Conservation (phyloP, 208 protist genomes). For the Leishmania aethiopica region DNA sequence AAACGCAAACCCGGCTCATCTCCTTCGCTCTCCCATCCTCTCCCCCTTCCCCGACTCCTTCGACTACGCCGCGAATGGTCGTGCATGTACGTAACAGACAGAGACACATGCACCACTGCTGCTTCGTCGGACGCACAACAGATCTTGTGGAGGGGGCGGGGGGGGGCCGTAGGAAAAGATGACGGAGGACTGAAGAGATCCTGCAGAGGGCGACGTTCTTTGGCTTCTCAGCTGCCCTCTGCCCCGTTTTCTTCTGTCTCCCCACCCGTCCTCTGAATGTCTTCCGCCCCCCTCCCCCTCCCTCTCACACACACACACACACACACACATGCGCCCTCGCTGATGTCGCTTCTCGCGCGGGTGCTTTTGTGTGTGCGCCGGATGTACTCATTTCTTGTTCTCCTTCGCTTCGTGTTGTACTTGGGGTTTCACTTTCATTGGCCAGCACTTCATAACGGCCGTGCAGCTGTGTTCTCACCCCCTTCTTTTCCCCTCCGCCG, state of each 20-base stretch:
- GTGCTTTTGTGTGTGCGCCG: background rate
- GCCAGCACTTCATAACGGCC: background rate
- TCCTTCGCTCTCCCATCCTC: background rate
- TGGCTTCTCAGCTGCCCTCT: background rate
- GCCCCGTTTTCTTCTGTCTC: background rate
- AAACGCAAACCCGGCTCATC: background rate
- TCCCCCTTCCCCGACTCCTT: background rate
- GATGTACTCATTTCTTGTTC: background rate
- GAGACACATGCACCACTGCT: background rate
- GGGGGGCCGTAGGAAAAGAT: background rate
- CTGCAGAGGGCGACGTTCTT: background rate
- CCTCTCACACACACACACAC: background rate
- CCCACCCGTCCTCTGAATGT: background rate
- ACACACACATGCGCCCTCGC: no score
- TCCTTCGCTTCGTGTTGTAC: no score
- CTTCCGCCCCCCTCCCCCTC: background rate
- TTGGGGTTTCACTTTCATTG: background rate
- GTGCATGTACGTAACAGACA: constrained; percentile 1
- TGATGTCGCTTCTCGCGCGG: background rate
- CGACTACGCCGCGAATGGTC: background rate
- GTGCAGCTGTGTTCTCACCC: background rate
- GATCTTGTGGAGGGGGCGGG: background rate
- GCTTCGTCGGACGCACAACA: background rate
- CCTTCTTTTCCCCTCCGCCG: background rate
- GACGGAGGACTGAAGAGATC: background rate